A percentile compares a stretch with the other conserved stretches of the same genome.
phyloP scores from a whole-genome alignment of 805 yeast genomes.

The Hanseniaspora nectarophila region DNA sequence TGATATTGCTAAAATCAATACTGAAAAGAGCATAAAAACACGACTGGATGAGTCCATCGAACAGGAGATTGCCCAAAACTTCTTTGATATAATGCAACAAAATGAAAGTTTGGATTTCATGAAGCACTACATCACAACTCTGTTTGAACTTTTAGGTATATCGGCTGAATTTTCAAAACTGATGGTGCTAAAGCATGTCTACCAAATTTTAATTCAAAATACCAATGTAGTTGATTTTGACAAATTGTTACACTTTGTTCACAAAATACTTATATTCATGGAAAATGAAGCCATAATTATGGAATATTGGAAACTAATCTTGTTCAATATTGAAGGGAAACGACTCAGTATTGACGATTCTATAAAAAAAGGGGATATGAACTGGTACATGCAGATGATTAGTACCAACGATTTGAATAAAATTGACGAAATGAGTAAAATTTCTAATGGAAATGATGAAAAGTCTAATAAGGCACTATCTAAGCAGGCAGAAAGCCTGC shows the following conservation, averaged over 20 bases:
- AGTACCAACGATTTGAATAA: constrained; percentile 26
- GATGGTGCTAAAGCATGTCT: neutral
- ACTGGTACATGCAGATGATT: constrained; percentile 31
- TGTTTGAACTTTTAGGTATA: neutral
- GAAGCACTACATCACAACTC: neutral
- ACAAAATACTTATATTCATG: constrained; percentile 32
- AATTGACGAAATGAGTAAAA: constrained; percentile 24
- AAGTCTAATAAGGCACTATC: constrained; percentile 31
- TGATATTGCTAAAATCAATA: neutral
- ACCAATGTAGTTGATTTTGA: constrained; percentile 40
- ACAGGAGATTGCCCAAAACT: constrained; percentile 6
- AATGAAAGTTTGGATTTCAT: constrained; percentile 1
- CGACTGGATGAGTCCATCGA: constrained; percentile 1
- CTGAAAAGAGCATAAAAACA: neutral
- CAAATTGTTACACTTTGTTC: constrained; percentile 32
- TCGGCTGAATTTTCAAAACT: neutral
- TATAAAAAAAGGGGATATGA: constrained; percentile 23
- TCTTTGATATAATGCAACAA: constrained; percentile 4
- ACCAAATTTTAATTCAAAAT: neutral
- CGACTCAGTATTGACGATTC: constrained; percentile 19
- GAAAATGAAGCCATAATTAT: constrained; percentile 30
- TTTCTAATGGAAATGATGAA: constrained; percentile 38
- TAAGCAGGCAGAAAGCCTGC: neutral
- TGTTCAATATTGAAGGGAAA: constrained; percentile 23
- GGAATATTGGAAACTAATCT: constrained; percentile 33